Evolutionary conservation across 352 stramenopile genomes (phyloP).

Genomic region (Pythium dissotocum): DNA sequence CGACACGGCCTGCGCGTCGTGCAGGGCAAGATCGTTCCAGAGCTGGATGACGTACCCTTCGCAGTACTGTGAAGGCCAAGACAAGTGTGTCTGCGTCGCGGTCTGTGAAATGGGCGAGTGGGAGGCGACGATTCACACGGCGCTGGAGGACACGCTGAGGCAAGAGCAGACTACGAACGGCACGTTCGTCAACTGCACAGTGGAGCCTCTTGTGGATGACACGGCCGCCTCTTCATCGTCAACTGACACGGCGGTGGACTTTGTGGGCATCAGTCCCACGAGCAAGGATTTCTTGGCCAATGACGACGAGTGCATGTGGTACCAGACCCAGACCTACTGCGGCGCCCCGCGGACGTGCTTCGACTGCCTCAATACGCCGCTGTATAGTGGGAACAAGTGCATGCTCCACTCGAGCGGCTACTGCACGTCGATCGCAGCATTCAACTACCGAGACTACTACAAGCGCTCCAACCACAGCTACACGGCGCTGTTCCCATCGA

Average conservation of each 20-base stretch:
- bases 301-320: slow-evolving; percentile 58
- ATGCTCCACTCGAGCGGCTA: slow-evolving; percentile 57
- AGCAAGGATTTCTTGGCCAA: slow-evolving; percentile 40
- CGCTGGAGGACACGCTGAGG: slow-evolving; percentile 28
- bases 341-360: slow-evolving; percentile 47
- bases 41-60: slow-evolving; percentile 41
- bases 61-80: slow-evolving; percentile 42
- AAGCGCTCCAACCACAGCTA: slow-evolving; percentile 25
- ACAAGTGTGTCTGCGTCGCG: slow-evolving; percentile 53
- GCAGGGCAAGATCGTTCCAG: slow-evolving; percentile 37
- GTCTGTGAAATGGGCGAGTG: slow-evolving; percentile 46
- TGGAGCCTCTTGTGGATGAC: background rate
- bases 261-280: slow-evolving; percentile 15
- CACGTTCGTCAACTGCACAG: slow-evolving; percentile 3
- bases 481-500: slow-evolving; percentile 44
- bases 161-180: slow-evolving; percentile 24
- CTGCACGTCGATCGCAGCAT: slow-evolving; percentile 49
- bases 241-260: background rate
- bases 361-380: slow-evolving; percentile 43
- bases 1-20: slow-evolving; percentile 42
- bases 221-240: background rate
- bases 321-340: slow-evolving; percentile 59
- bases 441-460: slow-evolving; percentile 46
- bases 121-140: slow-evolving; percentile 42
- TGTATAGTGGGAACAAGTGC: slow-evolving; percentile 36